Evolutionary conservation across 345 rosid species (phyloP).

Genomic region (Kandelia obovata): DNA sequence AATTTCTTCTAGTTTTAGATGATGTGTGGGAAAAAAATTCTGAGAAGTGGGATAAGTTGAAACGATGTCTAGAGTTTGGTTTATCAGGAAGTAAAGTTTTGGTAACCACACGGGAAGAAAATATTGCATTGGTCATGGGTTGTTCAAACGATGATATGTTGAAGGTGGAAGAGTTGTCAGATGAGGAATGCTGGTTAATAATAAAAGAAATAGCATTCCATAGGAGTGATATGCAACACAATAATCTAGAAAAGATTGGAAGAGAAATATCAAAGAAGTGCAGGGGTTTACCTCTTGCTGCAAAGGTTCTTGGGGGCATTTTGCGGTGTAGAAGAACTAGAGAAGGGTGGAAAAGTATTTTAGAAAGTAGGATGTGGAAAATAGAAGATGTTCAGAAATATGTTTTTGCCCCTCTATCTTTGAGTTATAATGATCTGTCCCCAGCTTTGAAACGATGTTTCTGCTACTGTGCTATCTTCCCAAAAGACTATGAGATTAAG

Average conservation of each 20-base stretch:
- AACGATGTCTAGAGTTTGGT: no score
- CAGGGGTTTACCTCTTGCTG: slow-evolving; percentile 11
- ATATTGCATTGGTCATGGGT: no score
- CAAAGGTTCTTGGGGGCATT: slow-evolving; percentile 7
- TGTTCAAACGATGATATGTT: no score
- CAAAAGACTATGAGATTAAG: not conserved
- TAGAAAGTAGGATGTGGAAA: slow-evolving; percentile 19
- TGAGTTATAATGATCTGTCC: not conserved
- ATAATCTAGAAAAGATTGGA: not conserved
- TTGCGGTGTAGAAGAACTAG: slow-evolving; percentile 2
- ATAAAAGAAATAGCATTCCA: not conserved
- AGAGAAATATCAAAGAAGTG: slow-evolving; percentile 1
- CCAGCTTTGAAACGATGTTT: no score
- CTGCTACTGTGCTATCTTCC: not conserved
- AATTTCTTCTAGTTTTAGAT: no score
- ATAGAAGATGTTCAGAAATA: not conserved
- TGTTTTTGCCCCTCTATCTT: not conserved
- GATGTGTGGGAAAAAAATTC: no score
- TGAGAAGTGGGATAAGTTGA: no score
- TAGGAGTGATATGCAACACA: not conserved
- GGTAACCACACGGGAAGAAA: no score
- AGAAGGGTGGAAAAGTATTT: slow-evolving; percentile 23
- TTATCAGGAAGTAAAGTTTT: no score
- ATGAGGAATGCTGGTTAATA: not conserved
- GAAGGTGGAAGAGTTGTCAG: rapidly evolving